Percentiles rank a stretch among this genome's conserved stretches.
phyloP scores from a whole-genome alignment of 208 protist genomes.

The Kentomonas sorsogonicus region DNA sequence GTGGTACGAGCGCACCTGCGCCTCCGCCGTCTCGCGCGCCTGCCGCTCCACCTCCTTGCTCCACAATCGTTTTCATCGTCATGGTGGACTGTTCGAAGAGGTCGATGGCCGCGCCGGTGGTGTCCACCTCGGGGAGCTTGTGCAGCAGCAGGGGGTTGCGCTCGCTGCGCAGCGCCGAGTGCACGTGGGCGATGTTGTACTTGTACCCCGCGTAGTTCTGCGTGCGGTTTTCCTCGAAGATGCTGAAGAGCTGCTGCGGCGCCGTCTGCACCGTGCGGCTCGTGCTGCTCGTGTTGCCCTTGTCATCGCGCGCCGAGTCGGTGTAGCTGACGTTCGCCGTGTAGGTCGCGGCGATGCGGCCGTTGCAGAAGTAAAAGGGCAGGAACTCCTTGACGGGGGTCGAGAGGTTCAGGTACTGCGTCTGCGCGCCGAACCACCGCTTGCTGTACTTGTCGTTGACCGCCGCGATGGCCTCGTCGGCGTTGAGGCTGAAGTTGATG shows the following conservation, averaged over 20 bases:
- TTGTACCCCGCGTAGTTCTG: constrained; percentile 89
- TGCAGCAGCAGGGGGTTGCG: constrained; percentile 38
- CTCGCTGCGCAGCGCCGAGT: constrained; percentile 55
- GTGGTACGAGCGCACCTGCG: constrained; percentile 56
- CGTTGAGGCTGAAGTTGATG: constrained; percentile 48
- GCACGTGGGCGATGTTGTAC: constrained; percentile 82
- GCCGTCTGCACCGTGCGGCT: constrained; percentile 30
- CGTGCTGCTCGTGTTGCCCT: constrained; percentile 17
- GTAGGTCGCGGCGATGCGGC: constrained; percentile 46
- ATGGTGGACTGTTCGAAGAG: constrained; percentile 85
- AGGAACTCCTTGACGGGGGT: constrained; percentile 73
- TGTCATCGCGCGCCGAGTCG: constrained; percentile 19
- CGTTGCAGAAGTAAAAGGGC: constrained; percentile 82
- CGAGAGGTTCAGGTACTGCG: constrained; percentile 49
- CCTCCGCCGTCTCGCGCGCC: constrained; percentile 35
- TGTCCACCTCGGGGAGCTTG: constrained; percentile 63
- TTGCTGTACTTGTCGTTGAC: constrained; percentile 53
- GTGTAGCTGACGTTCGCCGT: constrained; percentile 50
- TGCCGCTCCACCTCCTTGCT: constrained; percentile 48
- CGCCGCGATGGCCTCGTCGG: constrained; percentile 37
- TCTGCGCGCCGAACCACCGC: constrained; percentile 62
- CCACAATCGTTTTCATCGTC: constrained; percentile 52
- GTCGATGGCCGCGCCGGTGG: constrained; percentile 60
- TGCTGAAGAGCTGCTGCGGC: constrained; percentile 48
- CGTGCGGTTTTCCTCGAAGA: constrained; percentile 68